A percentile compares a stretch with the other conserved stretches of the same genome.
Evolutionary conservation across 2,329 filamentous ascomycete species (phyloP).

Genomic region (Hortaea sp.): DNA sequence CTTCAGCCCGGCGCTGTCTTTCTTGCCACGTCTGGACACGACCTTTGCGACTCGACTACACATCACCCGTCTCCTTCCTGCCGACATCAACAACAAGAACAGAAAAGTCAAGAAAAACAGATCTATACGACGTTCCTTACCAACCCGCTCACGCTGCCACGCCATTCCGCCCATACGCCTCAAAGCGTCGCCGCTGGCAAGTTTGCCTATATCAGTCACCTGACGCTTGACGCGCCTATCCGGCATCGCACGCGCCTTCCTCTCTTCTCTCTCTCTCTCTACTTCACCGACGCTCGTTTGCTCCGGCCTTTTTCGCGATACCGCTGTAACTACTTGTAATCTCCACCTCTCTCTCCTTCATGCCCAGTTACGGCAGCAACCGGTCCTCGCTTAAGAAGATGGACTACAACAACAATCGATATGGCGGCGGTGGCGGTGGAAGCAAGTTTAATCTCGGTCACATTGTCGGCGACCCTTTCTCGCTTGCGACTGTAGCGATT

Average conservation of each 20-base stretch:
- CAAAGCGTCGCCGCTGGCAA: too few species aligned
- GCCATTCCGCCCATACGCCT: too few species aligned
- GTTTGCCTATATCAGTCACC: background rate
- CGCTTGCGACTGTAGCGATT: constrained; percentile 87
- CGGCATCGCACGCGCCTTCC: background rate
- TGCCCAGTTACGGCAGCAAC: constrained; percentile 18
- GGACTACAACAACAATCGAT: constrained; percentile 13
- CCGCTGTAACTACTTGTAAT: too few species aligned
- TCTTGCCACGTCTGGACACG: constrained; percentile 4
- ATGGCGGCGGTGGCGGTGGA: constrained; percentile 26
- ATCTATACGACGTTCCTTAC: too few species aligned
- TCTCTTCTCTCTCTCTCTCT: background rate
- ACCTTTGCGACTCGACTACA: background rate
- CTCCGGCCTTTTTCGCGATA: background rate
- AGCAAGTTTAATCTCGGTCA: constrained; percentile 65
- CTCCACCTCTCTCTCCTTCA: constrained; percentile 5
- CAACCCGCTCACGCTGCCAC: too few species aligned
- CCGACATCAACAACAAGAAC: background rate
- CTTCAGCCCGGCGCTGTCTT: constrained; percentile 2
- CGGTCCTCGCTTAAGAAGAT: constrained; percentile 21
- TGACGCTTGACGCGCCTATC: constrained; percentile 1
- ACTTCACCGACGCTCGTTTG: constrained; percentile 12
- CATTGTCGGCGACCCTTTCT: constrained; percentile 92
- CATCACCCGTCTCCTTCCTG: background rate
- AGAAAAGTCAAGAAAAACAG: too few species aligned